phyloP scores from a whole-genome alignment of 192 early-diverging fungal genomes.

The Coemansia sp. region DNA sequence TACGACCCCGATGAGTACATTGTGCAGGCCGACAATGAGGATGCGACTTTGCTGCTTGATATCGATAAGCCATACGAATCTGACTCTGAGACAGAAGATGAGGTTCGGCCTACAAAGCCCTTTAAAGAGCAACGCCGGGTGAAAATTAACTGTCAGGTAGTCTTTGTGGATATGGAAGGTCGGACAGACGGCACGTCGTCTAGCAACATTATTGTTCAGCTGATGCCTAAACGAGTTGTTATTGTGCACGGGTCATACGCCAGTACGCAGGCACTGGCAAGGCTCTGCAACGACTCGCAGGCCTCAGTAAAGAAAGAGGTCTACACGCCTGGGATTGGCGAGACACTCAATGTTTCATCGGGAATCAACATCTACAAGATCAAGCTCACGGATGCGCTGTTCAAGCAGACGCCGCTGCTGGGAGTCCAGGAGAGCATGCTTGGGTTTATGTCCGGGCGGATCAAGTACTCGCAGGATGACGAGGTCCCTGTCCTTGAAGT shows the following conservation, averaged over 20 bases:
- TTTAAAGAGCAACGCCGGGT: slow-evolving; percentile 60
- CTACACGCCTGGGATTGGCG: slow-evolving; percentile 77
- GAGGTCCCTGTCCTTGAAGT: slow-evolving; percentile 74
- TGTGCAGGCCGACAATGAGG: slow-evolving; percentile 44
- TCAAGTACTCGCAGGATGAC: slow-evolving; percentile 64
- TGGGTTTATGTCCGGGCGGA: slow-evolving; percentile 68
- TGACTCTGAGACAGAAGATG: slow-evolving; percentile 29
- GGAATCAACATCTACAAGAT: slow-evolving; percentile 87
- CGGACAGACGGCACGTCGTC: slow-evolving; percentile 84
- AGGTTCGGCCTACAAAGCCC: slow-evolving; percentile 76
- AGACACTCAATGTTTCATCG: slow-evolving; percentile 86
- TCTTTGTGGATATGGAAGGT: slow-evolving; percentile 93
- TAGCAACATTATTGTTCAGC: slow-evolving; percentile 73
- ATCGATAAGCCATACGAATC: slow-evolving; percentile 42
- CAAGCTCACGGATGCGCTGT: slow-evolving; percentile 86
- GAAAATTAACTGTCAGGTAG: slow-evolving; percentile 69
- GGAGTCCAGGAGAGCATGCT: slow-evolving; percentile 56
- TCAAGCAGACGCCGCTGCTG: slow-evolving; percentile 64
- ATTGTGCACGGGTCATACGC: slow-evolving; percentile 82
- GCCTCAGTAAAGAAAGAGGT: slow-evolving; percentile 79
- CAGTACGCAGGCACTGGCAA: slow-evolving; percentile 66
- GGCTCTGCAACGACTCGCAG: slow-evolving; percentile 62
- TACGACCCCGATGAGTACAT: slow-evolving; percentile 66
- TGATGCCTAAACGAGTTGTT: slow-evolving; percentile 56
- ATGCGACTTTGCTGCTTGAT: slow-evolving; percentile 20